Evolutionary conservation across 2,329 filamentous ascomycete genomes (phyloP), one percentile per base, ranked within the genome.

Genomic region (Hymenotorrendiella dingleyae): DNA sequence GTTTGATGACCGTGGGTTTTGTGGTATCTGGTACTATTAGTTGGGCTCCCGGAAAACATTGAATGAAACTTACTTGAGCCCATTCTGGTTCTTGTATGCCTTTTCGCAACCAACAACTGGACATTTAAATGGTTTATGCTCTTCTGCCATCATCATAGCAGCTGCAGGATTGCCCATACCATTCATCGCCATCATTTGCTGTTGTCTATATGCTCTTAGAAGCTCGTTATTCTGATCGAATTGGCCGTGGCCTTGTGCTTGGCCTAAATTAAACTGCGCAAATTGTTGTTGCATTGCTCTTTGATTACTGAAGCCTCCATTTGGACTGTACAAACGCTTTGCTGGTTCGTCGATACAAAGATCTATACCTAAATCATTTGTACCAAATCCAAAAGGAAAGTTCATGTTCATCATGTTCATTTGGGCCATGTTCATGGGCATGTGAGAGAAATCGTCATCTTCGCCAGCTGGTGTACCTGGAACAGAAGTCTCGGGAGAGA

Each of bases 51-150:
- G 10, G 8, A 36, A 9, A 14, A 21, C 22, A 30, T 11, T 24
- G 5, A 17, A 17, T 12, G 21, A 42, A 48, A 68, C 71, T 56
- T 88, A 98, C 78, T 97, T 98, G 43, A 98, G 73, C 37, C 93
- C 93, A 56, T 98, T 98, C 64, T 97, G 93, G 64, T 98, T 98
- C 74, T 98, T 98, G 71, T 98, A 98, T 0, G 93, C 91, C 72
- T 98, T 98, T 65, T 97, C 93, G 60, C 93, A 98, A 5, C 93
- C 93, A 62, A 98, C 94, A 38, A 98, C 93, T 1, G 93, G 93
- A 59, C 93, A 98, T 63, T 90, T 86, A 73, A 95, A 98, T 0
- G 93, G 93, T 67, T 97, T 98, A 58, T 94, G 88, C 62, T 98
- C 91, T 62, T 97, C 91, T 12, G 77, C 74, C 60, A 81, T 74